Evolutionary conservation across 2,329 filamentous ascomycete genomes (phyloP).

Genomic region (Penicillium sp.): DNA sequence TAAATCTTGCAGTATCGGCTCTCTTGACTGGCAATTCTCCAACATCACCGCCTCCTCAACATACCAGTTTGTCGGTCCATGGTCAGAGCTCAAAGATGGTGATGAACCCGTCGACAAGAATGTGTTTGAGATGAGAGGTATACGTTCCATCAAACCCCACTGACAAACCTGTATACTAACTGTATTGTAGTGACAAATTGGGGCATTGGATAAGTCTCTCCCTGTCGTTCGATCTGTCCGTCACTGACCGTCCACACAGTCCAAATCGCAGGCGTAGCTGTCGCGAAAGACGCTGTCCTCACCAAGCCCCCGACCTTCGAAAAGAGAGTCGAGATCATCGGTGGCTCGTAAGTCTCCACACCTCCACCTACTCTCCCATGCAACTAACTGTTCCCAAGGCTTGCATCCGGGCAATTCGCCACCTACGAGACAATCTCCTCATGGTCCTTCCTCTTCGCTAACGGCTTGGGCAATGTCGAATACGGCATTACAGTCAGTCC

Average conservation of each 20-base stretch:
- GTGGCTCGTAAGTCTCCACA: slow-evolving; percentile 35
- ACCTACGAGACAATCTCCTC: slow-evolving; percentile 58
- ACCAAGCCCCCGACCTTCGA: slow-evolving; percentile 41
- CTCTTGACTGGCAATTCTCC: slow-evolving; percentile 60
- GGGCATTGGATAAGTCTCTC: slow-evolving; percentile 50
- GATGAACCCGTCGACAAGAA: slow-evolving; percentile 46
- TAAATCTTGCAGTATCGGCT: slow-evolving; percentile 45
- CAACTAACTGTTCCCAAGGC: slow-evolving; percentile 46
- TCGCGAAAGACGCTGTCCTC: slow-evolving; percentile 46
- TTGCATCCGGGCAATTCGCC: slow-evolving; percentile 57
- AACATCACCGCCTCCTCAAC: slow-evolving; percentile 58
- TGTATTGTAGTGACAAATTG: slow-evolving; percentile 55
- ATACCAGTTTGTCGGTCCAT: slow-evolving; percentile 53
- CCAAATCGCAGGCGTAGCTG: slow-evolving; percentile 54
- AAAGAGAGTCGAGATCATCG: slow-evolving; percentile 46
- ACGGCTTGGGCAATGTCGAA: slow-evolving; percentile 58
- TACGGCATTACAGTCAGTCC: slow-evolving; percentile 50
- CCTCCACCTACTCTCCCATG: slow-evolving; percentile 31
- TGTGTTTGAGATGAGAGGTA: slow-evolving; percentile 53
- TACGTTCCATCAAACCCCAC: not conserved
- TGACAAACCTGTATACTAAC: slow-evolving; percentile 1
- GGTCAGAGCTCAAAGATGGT: slow-evolving; percentile 44
- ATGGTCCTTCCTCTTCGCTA: slow-evolving; percentile 55
- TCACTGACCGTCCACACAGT: slow-evolving; percentile 37
- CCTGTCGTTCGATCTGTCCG: not conserved